These are phyloP conservation scores for Solanum pinnatisectum DNA, from an alignment of 257 asterid genomes.

Conservation along the genomic window DNA sequence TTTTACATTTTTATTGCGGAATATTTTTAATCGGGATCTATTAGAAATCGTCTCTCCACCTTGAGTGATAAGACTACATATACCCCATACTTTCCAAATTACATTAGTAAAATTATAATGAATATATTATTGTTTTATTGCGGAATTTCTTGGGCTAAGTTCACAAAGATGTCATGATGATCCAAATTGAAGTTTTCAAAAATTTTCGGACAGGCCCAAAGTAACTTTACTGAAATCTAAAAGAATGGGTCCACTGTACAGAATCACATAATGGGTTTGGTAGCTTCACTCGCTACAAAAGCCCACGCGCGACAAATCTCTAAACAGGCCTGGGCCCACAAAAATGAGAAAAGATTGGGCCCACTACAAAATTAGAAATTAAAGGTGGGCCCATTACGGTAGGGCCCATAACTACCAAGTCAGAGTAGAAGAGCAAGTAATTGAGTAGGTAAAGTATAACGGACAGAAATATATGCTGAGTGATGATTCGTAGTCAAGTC, in stretches of 20 bases:
- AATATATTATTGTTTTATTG: neutral
- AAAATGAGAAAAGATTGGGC: neutral
- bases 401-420: neutral
- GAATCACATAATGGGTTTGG: neutral
- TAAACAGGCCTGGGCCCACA: neutral
- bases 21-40: neutral
- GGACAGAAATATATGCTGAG: neutral
- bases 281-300: conserved; percentile 3
- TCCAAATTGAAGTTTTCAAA: neutral
- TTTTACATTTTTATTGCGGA: neutral
- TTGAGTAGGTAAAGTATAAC: neutral
- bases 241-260: neutral
- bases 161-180: neutral
- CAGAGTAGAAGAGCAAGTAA: neutral
- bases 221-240: neutral
- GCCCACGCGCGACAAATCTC: neutral
- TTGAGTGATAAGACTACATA: neutral
- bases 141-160: neutral
- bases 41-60: too few species aligned
- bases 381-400: neutral
- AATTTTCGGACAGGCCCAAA: neutral
- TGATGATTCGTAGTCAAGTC: conserved; percentile 1
- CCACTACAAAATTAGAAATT: neutral
- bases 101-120: rapidly evolving
- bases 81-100: rapidly evolving